Evolutionary conservation across 106 monocot species (phyloP).

Genomic region (Narthecium ossifragum): DNA sequence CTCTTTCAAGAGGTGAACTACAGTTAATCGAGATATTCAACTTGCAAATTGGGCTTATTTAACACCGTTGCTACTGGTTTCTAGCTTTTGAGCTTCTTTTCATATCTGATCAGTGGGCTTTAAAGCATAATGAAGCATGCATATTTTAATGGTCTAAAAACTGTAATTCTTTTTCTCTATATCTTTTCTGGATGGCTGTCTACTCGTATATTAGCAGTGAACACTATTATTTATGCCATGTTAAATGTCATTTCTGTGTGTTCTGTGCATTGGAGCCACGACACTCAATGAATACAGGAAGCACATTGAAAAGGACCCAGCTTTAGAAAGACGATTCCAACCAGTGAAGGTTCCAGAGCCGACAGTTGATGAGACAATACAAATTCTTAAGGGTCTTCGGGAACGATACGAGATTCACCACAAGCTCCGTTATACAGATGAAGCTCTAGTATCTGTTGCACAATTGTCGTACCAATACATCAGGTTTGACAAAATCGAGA

Average conservation of each 20-base stretch:
- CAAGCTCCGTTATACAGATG: conserved; percentile 47
- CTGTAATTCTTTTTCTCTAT: not conserved
- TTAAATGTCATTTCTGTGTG: not conserved
- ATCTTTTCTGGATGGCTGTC: not conserved
- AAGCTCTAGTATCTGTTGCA: conserved; percentile 36
- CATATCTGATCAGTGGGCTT: too few relatives aligned
- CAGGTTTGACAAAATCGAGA: too few relatives aligned
- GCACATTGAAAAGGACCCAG: conserved; percentile 52
- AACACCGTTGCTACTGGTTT: too few relatives aligned
- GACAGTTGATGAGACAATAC: conserved; percentile 51
- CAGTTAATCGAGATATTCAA: conserved; percentile 22
- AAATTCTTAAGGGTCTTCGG: conserved; percentile 41
- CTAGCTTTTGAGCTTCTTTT: too few relatives aligned
- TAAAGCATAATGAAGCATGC: too few relatives aligned
- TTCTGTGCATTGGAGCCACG: conserved; percentile 44
- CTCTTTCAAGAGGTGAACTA: conserved; percentile 51
- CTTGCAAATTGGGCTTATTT: not conserved
- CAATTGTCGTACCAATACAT: conserved; percentile 41
- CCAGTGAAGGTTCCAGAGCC: conserved; percentile 55
- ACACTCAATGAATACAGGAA: conserved; percentile 48
- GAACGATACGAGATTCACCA: conserved; percentile 44
- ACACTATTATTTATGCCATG: not conserved
- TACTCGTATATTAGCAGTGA: not conserved
- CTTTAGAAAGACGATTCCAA: conserved; percentile 44
- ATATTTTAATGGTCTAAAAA: not conserved